These are phyloP conservation scores for Bruguiera parviflora DNA, from an alignment of 345 rosid genomes.

Conservation along the genomic window DNA sequence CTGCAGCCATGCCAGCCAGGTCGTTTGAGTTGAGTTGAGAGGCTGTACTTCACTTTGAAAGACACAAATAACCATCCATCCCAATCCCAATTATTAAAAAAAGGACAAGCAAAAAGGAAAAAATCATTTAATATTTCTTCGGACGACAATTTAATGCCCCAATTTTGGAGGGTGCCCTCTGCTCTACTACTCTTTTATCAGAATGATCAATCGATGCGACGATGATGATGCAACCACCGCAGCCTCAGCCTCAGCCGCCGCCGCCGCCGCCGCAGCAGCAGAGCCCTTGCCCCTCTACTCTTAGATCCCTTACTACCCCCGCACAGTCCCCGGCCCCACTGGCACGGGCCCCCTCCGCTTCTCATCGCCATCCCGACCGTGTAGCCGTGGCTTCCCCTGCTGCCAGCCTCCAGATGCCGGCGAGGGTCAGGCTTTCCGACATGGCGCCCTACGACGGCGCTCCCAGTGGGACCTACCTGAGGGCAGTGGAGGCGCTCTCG, in stretches of 20 bases:
- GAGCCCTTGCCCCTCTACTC: background rate
- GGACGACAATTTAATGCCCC: no score
- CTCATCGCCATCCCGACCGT: conserved; percentile 10
- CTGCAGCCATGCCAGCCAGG: no score
- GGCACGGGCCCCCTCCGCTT: conserved; percentile 4
- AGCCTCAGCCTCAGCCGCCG: background rate
- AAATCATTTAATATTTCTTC: no score
- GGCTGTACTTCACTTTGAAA: no score
- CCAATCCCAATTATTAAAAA: no score
- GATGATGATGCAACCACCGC: conserved; percentile 1
- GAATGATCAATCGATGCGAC: background rate
- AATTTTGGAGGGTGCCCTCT: no score
- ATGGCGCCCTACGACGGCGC: conserved; percentile 75
- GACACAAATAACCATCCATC: no score
- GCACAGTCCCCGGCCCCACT: background rate
- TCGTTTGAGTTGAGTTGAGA: no score
- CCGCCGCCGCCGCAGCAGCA: background rate
- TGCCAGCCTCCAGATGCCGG: conserved; percentile 38
- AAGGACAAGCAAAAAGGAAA: no score
- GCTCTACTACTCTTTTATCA: background rate
- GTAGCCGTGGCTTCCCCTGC: conserved; percentile 35
- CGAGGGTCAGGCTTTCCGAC: conserved; percentile 72
- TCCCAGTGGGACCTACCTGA: conserved; percentile 49
- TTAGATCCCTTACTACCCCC: background rate
- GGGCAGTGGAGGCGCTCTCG: conserved; percentile 84